These are phyloP conservation scores for Microascus cirrosus DNA, from an alignment of 2,329 filamentous ascomycete genomes.

Conservation along the genomic window DNA sequence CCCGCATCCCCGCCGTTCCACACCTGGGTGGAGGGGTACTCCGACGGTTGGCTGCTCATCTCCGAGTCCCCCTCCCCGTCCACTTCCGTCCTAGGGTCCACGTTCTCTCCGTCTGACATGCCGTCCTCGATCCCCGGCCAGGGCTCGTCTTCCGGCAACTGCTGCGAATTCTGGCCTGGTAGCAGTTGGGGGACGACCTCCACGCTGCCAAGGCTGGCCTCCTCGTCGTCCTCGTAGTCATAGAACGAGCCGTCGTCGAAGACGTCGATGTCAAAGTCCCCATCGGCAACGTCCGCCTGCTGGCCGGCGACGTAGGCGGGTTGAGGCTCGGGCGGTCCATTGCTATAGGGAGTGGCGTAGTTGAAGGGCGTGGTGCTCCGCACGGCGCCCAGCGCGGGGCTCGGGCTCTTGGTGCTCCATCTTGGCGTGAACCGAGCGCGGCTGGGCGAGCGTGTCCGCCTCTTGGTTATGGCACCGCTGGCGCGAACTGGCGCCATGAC, in stretches of 20 bases:
- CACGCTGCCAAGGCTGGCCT: slow-evolving; percentile 11
- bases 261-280: slow-evolving; percentile 14
- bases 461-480: slow-evolving; percentile 24
- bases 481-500: background rate
- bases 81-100: slow-evolving; percentile 27
- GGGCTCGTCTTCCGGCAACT: slow-evolving; percentile 40
- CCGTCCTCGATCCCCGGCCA: slow-evolving; percentile 46
- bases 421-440: slow-evolving; percentile 41
- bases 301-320: background rate
- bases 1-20: slow-evolving; percentile 21
- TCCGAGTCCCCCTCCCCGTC: slow-evolving; percentile 22
- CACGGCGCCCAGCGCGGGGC: slow-evolving; percentile 20
- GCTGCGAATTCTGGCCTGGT: slow-evolving; percentile 4
- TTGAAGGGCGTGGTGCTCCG: slow-evolving; percentile 47
- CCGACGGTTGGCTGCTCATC: slow-evolving; percentile 39
- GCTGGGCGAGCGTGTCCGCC: slow-evolving; percentile 49
- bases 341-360: slow-evolving; percentile 68
- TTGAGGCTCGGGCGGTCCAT: slow-evolving; percentile 36
- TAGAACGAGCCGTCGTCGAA: slow-evolving; percentile 21
- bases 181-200: slow-evolving; percentile 14
- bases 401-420: slow-evolving; percentile 37
- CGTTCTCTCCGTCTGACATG: slow-evolving; percentile 38
- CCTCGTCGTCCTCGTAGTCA: slow-evolving; percentile 18
- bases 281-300: slow-evolving; percentile 8
- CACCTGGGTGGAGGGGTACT: slow-evolving; percentile 41